Evolutionary conservation across 2,329 filamentous ascomycete species (phyloP), one percentile per base, ranked within the genome.

Genomic region (Cladobotryum mycophilum): DNA sequence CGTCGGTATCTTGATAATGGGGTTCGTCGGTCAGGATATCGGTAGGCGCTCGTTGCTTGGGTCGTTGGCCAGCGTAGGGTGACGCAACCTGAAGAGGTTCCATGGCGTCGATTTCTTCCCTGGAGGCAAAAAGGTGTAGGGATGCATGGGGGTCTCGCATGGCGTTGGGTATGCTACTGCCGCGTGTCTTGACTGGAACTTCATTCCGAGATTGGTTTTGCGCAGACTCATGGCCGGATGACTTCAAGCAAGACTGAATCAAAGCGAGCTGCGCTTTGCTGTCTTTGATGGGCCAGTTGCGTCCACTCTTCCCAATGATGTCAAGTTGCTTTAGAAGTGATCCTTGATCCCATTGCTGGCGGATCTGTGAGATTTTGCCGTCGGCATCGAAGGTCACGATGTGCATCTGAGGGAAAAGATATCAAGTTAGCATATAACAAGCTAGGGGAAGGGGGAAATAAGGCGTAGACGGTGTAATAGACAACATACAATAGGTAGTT

Each of bases 211-310:
- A 62, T 45, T 67, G 64, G 35, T 66, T 60, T 7, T 61, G 58
- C 17, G 59, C 48, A n/a, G 64, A 62, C 40, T 56, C 49, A 51
- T 64, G 67, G 51, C 71, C 72, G n/a, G 70, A 67, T 37, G 71
- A 68, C 60, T 79, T 78, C 60, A 81, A 71, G 56, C 77, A 84
- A 45, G 73, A 76, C 56, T 79, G 75, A 61, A 96, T 88, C 61
- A 96, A 73, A 61, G 82, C 84, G 59, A 86, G 78, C 72, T 97
- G 91, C 48, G 96, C 90, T 61, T 82, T 82, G 64, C 85, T 87
- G 65, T 96, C 90, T 59, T 84, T 82, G 64, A 99, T 95, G 49
- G 93, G 93, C 93, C 93, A 99, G 71, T 93, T 95, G 67, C 86
- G 88, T 51, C 88, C 89, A 48, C 86, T 85, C 65, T 85, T 86